A percentile compares a stretch with the other conserved stretches of the same genome.
Evolutionary conservation across 768 basidiomycete species (phyloP).

Genomic region (Trametes cingulata): DNA sequence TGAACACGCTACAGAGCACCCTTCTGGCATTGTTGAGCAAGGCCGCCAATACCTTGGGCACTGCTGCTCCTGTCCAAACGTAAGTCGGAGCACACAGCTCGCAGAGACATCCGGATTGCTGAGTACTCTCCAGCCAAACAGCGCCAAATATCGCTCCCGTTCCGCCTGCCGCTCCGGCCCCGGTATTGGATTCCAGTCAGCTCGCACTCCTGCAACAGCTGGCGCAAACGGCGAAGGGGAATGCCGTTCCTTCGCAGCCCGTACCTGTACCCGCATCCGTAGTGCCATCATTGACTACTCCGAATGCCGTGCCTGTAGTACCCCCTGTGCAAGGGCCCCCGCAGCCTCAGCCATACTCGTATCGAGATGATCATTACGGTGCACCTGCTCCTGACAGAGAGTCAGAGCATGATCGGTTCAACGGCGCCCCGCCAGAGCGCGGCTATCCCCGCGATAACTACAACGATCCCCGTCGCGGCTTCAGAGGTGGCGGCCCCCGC

Average conservation of each 20-base stretch:
- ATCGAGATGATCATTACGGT: conserved; percentile 47
- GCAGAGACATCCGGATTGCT: conserved; percentile 4
- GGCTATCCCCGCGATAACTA: conserved; percentile 47
- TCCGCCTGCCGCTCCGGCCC: conserved; percentile 33
- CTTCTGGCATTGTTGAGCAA: conserved; percentile 70
- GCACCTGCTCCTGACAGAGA: conserved; percentile 28
- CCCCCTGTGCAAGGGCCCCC: conserved; percentile 29
- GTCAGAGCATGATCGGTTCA: conserved; percentile 48
- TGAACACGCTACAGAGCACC: conserved; percentile 56
- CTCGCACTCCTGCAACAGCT: conserved; percentile 78
- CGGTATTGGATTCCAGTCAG: conserved; percentile 52
- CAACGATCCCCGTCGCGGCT: conserved; percentile 51
- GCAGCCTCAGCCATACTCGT: conserved; percentile 32
- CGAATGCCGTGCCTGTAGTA: conserved; percentile 33
- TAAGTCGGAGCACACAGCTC: conserved; percentile 33
- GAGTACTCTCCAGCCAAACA: conserved; percentile 53
- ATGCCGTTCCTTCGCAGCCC: conserved; percentile 27
- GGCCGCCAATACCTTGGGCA: conserved; percentile 49
- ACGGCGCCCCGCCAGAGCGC: conserved; percentile 44
- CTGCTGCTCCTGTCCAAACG: conserved; percentile 35
- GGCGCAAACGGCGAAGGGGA: conserved; percentile 54
- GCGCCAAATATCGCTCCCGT: conserved; percentile 47
- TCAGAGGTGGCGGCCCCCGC: conserved; percentile 53
- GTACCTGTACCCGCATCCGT: conserved; percentile 32
- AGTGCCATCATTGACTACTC: conserved; percentile 32